Percentiles rank a stretch among this genome's conserved stretches.
Evolutionary conservation across 495 filamentous ascomycete species (phyloP).

Genomic region (Niebla homalea): DNA sequence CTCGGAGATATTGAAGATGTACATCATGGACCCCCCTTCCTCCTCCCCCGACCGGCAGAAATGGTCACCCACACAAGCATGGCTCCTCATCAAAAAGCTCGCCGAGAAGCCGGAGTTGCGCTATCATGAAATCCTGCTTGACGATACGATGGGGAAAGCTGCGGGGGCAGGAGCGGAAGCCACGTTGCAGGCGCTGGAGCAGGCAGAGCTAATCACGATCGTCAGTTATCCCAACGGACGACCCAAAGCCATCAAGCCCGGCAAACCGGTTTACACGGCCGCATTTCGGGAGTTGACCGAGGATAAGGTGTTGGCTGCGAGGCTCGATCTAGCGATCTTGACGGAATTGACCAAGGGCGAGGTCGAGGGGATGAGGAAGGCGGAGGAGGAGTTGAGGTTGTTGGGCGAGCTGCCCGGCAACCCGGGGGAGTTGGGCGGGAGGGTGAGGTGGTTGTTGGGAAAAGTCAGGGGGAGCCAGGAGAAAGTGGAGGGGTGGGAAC

Average conservation of each 20-base stretch:
- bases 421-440: constrained; percentile 43
- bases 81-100: constrained; percentile 69
- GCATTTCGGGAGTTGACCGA: constrained; percentile 59
- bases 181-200: constrained; percentile 65
- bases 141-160: constrained; percentile 25
- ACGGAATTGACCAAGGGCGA: constrained; percentile 56
- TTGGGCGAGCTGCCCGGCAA: constrained; percentile 48
- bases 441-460: constrained; percentile 55
- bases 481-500: constrained; percentile 65
- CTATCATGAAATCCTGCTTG: constrained; percentile 73
- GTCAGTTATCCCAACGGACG: constrained; percentile 53
- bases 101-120: constrained; percentile 45
- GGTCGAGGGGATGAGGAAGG: constrained; percentile 60
- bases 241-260: constrained; percentile 61
- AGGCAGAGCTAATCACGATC: constrained; percentile 77
- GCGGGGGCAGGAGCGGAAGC: constrained; percentile 35
- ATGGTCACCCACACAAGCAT: constrained; percentile 78
- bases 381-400: constrained; percentile 61
- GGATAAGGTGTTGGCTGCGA: constrained; percentile 58
- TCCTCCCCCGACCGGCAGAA: constrained; percentile 25
- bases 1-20: constrained; percentile 87
- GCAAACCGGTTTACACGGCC: constrained; percentile 75
- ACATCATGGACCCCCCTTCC: constrained; percentile 49
- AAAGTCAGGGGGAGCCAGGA: constrained; percentile 61
- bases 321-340: constrained; percentile 61